Percentiles rank a stretch among this genome's conserved stretches.
These are phyloP conservation scores for Metschnikowia dekortorum DNA, from an alignment of 805 yeast species.

Conservation along the genomic window DNA sequence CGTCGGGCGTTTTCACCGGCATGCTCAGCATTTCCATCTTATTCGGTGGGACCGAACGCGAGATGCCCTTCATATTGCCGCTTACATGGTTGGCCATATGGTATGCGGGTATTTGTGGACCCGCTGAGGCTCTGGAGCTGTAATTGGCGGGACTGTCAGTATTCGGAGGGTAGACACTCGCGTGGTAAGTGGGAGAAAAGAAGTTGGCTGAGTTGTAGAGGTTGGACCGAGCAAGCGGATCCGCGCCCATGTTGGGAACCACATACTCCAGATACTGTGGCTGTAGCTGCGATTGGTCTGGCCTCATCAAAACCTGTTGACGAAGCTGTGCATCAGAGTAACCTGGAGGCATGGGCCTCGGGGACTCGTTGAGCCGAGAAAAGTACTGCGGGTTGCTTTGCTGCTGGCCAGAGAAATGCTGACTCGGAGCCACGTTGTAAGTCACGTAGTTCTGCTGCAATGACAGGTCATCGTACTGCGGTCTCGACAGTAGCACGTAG, in stretches of 20 bases:
- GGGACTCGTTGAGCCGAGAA: neutral
- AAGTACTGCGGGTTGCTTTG: neutral
- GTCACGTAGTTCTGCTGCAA: neutral
- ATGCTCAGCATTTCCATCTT: neutral
- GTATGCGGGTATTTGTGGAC: neutral
- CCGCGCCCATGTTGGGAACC: neutral
- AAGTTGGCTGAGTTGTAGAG: neutral
- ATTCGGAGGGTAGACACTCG: neutral
- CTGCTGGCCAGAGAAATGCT: neutral
- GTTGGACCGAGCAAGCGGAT: neutral
- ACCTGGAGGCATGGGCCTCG: constrained; percentile 4
- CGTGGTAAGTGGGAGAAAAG: neutral
- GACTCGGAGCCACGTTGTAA: neutral
- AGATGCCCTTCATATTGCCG: neutral
- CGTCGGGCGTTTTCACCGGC: neutral
- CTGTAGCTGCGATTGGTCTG: neutral
- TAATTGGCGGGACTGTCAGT: neutral
- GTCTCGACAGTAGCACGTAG: constrained; percentile 1
- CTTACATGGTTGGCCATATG: neutral
- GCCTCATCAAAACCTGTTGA: constrained; percentile 1
- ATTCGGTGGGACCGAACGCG: neutral
- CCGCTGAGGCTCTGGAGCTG: neutral
- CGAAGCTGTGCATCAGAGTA: constrained; percentile 3
- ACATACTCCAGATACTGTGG: neutral
- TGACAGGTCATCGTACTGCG: neutral